Percentiles rank a stretch among this genome's conserved stretches.
Evolutionary conservation across 768 basidiomycete species (phyloP).

Genomic region (Pleurotus cornucopiae): DNA sequence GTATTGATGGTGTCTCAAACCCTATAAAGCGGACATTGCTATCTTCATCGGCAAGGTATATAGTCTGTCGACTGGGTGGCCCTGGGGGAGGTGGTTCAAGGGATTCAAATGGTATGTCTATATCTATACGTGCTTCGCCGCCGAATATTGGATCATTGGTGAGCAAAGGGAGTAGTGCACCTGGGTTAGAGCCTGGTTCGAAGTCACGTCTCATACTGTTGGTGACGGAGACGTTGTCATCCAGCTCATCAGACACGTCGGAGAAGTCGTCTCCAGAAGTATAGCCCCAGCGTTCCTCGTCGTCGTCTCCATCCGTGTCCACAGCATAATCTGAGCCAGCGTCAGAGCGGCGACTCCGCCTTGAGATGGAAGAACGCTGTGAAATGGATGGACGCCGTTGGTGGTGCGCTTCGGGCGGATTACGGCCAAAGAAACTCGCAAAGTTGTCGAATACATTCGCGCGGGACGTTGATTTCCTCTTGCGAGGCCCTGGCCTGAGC

Average conservation of each 20-base stretch:
- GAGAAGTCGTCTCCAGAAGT: slow-evolving; percentile 78
- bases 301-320: slow-evolving; percentile 52
- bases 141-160: slow-evolving; percentile 77
- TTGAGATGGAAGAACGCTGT: slow-evolving; percentile 49
- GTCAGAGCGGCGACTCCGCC: slow-evolving; percentile 52
- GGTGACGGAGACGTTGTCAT: slow-evolving; percentile 40
- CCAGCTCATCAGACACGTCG: slow-evolving; percentile 24
- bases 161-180: slow-evolving; percentile 58
- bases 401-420: slow-evolving; percentile 34
- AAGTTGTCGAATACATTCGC: slow-evolving; percentile 60
- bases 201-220: slow-evolving; percentile 69
- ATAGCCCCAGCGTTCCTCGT: slow-evolving; percentile 86
- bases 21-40: slow-evolving; percentile 83
- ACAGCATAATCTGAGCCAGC: slow-evolving; percentile 56
- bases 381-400: slow-evolving; percentile 54
- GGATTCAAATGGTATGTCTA: slow-evolving; percentile 60
- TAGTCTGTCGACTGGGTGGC: slow-evolving; percentile 79
- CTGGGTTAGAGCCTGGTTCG: slow-evolving; percentile 57
- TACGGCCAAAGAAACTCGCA: slow-evolving; percentile 61
- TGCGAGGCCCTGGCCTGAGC: slow-evolving; percentile 24
- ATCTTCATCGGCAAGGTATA: slow-evolving; percentile 89
- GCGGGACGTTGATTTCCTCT: slow-evolving; percentile 29
- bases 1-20: slow-evolving; percentile 64
- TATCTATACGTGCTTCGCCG: slow-evolving; percentile 79
- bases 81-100: slow-evolving; percentile 74